phyloP scores from a whole-genome alignment of 768 basidiomycete species.

The Kwoniella sp. region DNA sequence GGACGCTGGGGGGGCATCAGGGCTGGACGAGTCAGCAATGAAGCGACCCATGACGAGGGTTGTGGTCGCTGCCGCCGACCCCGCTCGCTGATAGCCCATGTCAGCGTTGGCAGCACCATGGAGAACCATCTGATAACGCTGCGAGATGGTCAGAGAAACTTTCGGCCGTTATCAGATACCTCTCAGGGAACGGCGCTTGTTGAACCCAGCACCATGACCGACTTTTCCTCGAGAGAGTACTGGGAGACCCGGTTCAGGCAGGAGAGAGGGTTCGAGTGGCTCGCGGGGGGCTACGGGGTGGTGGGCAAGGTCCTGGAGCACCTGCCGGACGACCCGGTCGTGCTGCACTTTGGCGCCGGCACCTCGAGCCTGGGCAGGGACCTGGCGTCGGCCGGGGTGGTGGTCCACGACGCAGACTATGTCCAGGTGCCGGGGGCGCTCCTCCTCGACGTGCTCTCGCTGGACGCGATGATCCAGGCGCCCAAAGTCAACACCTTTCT shows the following conservation, averaged over 20 bases:
- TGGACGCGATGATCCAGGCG: slow-evolving; percentile 27
- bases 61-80: too few relatives aligned
- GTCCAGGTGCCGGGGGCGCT: slow-evolving; percentile 10
- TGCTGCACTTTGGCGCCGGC: slow-evolving; percentile 42
- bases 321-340: slow-evolving; percentile 5
- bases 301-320: slow-evolving; percentile 19
- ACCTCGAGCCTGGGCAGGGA: slow-evolving; percentile 21
- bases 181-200: background rate
- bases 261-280: slow-evolving; percentile 38
- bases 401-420: slow-evolving; percentile 34
- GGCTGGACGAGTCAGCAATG: background rate
- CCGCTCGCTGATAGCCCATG: background rate
- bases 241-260: slow-evolving; percentile 32
- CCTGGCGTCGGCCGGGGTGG: background rate
- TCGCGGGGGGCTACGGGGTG: slow-evolving; percentile 10
- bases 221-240: slow-evolving; percentile 35
- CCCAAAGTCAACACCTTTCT: too few relatives aligned
- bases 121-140: background rate
- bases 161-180: background rate
- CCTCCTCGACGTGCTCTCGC: slow-evolving; percentile 3
- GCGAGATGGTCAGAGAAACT: background rate
- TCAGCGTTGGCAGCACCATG: background rate
- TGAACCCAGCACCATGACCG: slow-evolving; percentile 4
- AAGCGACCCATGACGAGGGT: too few relatives aligned
- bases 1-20: background rate